Evolutionary conservation across 192 early-diverging fungal genomes (phyloP).

Genomic region (Mortierella hygrophila): DNA sequence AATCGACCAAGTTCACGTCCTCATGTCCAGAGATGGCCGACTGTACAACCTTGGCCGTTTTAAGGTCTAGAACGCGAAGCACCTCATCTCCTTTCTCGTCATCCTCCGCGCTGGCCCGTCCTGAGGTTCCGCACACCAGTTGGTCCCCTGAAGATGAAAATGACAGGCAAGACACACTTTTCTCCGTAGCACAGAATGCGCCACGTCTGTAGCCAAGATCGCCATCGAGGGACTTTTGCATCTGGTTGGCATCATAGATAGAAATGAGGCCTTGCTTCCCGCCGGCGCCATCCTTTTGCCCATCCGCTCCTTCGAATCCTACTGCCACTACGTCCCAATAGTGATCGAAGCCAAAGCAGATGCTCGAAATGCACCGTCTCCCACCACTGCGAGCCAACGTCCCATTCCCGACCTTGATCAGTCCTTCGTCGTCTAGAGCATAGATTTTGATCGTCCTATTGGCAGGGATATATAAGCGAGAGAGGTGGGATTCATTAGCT

Average conservation of each 20-base stretch:
- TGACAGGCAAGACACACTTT: slow-evolving; percentile 40
- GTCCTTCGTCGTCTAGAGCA: slow-evolving; percentile 12
- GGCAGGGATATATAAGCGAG: background rate
- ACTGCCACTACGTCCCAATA: slow-evolving; percentile 47
- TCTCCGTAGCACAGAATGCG: background rate
- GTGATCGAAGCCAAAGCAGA: slow-evolving; percentile 28
- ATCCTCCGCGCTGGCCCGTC: slow-evolving; percentile 16
- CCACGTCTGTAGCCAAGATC: slow-evolving; percentile 24
- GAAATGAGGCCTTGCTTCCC: slow-evolving; percentile 16
- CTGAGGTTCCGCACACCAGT: slow-evolving; percentile 41
- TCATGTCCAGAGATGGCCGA: slow-evolving; percentile 19
- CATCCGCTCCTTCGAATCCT: slow-evolving; percentile 27
- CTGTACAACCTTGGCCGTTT: slow-evolving; percentile 13
- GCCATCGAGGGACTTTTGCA: background rate
- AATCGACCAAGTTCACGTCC: slow-evolving; percentile 52
- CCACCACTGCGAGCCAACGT: background rate
- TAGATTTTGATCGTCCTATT: slow-evolving; percentile 21
- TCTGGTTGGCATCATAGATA: slow-evolving; percentile 32
- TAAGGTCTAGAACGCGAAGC: slow-evolving; percentile 28
- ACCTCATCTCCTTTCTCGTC: slow-evolving; percentile 49
- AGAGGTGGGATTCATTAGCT: background rate
- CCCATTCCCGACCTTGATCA: slow-evolving; percentile 12
- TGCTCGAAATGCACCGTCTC: slow-evolving; percentile 21
- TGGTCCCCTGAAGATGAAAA: slow-evolving; percentile 20
- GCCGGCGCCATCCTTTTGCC: background rate